Evolutionary conservation across 23 red algal species (phyloP), one percentile per base, ranked within the genome.

Genomic region (Agarophyton chilense): DNA sequence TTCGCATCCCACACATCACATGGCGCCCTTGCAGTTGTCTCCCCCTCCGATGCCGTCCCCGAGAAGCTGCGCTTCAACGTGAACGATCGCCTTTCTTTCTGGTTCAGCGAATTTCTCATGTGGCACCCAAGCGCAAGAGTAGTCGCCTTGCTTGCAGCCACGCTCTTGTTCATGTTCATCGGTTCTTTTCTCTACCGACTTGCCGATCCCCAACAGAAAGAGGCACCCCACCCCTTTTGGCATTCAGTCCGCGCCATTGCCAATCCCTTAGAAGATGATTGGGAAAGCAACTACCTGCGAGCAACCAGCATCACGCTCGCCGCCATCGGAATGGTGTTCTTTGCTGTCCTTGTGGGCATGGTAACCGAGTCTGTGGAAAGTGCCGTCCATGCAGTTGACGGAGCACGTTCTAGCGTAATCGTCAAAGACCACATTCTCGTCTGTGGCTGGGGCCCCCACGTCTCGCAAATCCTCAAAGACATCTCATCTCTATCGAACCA

Each of bases 201-300:
- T 22, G 78, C 80, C 21, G 91, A 94, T 78, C 91, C 91, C 19
- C 21, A 67, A 24, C 33, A 67, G 32, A 79, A 52, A 34, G 91
- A 94, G 61, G 80, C 82, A 13, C 46, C 49, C 22, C 71, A 61
- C 50, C 91, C 91, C 14, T 85, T 94, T 34, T 94, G 91, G 91
- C 73, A 80, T 50, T 64, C 91, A 28, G 78, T 84, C 16, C 81
- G 91, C 10, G 91, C 91, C 24, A 86, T 86, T 41, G 79, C 73
- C 18, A 94, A 87, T 64, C 91, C 91, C 2, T 43, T 94, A 34
- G 91, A 94, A 28, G 91, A 94, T 52, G 91, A 94, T 49, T 94
- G 91, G 91, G 72, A 86, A 40, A 94, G 71, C n/a, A 94, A 94
- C 35, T 40, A 55, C 33, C 51, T 94, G 64, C 64, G 91, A 52